A percentile compares a stretch with the other conserved stretches of the same genome.
Evolutionary conservation across 345 rosid species (phyloP).

Genomic region (Eucalyptus marginata): DNA sequence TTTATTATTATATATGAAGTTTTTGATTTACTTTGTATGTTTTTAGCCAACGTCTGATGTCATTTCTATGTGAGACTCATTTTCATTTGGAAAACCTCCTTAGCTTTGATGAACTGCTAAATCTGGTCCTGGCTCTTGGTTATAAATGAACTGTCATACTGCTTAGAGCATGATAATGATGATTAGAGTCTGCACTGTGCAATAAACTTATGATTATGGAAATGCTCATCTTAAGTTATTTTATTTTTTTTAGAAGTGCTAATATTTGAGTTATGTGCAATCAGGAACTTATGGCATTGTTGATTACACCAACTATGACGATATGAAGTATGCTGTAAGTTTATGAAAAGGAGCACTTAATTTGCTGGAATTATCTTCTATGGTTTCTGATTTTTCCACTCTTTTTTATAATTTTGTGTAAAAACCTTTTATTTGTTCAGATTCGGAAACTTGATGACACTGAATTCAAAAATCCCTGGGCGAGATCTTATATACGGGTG

Average conservation of each 20-base stretch:
- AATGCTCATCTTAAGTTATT: not conserved
- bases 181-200: not conserved
- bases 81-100: not conserved
- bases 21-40: not conserved
- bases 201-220: not conserved
- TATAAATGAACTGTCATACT: not conserved
- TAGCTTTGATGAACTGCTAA: not conserved
- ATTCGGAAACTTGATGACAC: constrained; percentile 75
- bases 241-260: not conserved
- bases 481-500: constrained; percentile 70
- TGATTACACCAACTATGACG: constrained; percentile 85
- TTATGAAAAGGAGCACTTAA: not conserved
- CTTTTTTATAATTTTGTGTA: not conserved
- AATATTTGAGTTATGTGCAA: not conserved
- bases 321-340: constrained; percentile 96
- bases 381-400: not conserved
- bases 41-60: not conserved
- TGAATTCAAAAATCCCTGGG: constrained; percentile 85
- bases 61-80: not conserved
- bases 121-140: not conserved
- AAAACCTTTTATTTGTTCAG: constrained; percentile 5
- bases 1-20: not conserved
- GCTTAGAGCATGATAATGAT: not conserved
- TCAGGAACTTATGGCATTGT: constrained; percentile 89
- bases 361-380: not conserved